These are phyloP conservation scores for Dactylella cylindrospora DNA, from an alignment of 2,329 filamentous ascomycete genomes.

Conservation along the genomic window DNA sequence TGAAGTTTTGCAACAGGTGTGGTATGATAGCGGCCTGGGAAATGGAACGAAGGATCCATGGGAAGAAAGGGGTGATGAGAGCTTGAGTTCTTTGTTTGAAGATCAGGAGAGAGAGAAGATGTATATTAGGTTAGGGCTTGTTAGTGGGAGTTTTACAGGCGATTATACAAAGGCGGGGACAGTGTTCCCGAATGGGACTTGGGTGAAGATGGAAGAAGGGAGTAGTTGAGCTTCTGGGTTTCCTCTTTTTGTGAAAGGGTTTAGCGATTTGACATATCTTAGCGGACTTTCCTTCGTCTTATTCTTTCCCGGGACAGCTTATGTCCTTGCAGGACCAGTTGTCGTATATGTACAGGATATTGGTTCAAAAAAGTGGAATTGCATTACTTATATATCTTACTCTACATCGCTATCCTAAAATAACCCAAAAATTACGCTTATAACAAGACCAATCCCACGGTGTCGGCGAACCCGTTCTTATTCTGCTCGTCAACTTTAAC, in stretches of 20 bases:
- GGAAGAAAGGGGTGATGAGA: not conserved
- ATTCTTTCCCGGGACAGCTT: no score
- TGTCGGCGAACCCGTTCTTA: constrained; percentile 28
- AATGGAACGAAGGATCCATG: not conserved
- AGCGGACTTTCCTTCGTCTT: no score
- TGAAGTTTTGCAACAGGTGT: constrained; percentile 23
- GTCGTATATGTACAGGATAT: not conserved
- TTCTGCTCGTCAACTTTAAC: constrained; percentile 30
- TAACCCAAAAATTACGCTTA: no score
- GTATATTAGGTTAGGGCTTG: constrained; percentile 33
- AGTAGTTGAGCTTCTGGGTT: constrained; percentile 13
- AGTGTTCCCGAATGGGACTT: constrained; percentile 36
- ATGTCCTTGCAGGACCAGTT: no score
- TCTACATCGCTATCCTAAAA: not conserved
- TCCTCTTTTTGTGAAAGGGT: not conserved
- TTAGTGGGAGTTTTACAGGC: constrained; percentile 19
- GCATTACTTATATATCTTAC: not conserved
- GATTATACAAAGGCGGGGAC: constrained; percentile 38
- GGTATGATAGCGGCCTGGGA: constrained; percentile 13
- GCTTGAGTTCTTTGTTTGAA: not conserved
- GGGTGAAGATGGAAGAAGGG: constrained; percentile 35
- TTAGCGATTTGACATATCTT: no score
- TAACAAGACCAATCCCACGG: constrained; percentile 28
- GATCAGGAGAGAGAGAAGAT: constrained; percentile 33
- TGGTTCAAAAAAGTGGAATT: constrained; percentile 1